Conservation (phyloP, 495 filamentous ascomycete genomes). For the Lasiosphaeriaceae sp. region DNA sequence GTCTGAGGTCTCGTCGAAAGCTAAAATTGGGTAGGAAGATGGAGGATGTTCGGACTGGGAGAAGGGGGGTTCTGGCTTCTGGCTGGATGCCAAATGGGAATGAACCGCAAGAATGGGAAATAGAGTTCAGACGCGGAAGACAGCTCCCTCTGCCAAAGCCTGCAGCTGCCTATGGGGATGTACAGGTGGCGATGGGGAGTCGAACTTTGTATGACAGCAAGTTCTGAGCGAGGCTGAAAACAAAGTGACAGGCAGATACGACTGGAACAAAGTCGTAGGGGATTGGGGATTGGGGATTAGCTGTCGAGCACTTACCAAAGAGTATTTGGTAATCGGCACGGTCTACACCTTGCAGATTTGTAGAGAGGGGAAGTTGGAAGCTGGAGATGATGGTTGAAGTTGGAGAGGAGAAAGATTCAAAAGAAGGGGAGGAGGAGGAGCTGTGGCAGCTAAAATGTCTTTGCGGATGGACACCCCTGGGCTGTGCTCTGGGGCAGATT, state of each 20-base stretch:
- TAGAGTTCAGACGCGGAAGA: too few species aligned
- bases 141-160: background rate
- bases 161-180: background rate
- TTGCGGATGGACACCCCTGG: slow-evolving; percentile 20
- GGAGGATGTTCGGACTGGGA: background rate
- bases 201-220: background rate
- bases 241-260: background rate
- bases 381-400: slow-evolving; percentile 16
- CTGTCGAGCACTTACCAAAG: slow-evolving; percentile 21
- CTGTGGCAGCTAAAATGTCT: slow-evolving; percentile 34
- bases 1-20: background rate
- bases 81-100: too few species aligned
- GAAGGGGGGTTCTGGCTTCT: too few species aligned
- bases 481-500: slow-evolving; percentile 28
- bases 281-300: background rate
- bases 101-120: too few species aligned
- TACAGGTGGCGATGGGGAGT: background rate
- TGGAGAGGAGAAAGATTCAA: slow-evolving; percentile 13
- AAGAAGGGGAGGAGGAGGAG: slow-evolving; percentile 16
- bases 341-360: slow-evolving; percentile 16
- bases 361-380: slow-evolving; percentile 5
- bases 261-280: background rate
- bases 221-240: slow-evolving; percentile 8
- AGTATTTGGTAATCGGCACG: background rate
- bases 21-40: background rate